Percentiles rank a stretch among this genome's conserved stretches.
These are phyloP conservation scores for Alternaria arbusti DNA, from an alignment of 2,329 filamentous ascomycete species.

Conservation along the genomic window DNA sequence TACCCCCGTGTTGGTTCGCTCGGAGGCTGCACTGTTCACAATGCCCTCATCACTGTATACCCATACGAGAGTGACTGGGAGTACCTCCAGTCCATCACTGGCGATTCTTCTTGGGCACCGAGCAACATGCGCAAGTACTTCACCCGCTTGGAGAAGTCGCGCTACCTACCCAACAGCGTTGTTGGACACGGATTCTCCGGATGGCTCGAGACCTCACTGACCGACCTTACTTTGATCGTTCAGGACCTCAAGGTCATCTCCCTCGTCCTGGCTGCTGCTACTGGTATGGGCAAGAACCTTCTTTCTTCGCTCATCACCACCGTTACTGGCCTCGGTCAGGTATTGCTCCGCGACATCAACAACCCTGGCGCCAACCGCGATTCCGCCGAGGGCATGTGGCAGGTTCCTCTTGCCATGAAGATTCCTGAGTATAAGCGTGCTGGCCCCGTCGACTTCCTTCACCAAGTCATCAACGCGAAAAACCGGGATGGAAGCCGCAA, in stretches of 20 bases:
- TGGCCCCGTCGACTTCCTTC: conserved; percentile 62
- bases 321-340: conserved; percentile 52
- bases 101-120: conserved; percentile 65
- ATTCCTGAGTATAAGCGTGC: conserved; percentile 51
- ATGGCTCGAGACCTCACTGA: conserved; percentile 61
- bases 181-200: conserved; percentile 63
- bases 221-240: conserved; percentile 58
- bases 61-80: conserved; percentile 66
- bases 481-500: conserved; percentile 58
- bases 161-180: conserved; percentile 54
- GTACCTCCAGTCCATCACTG: conserved; percentile 62
- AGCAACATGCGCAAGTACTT: conserved; percentile 66
- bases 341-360: conserved; percentile 60
- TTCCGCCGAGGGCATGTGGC: conserved; percentile 57
- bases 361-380: conserved; percentile 54
- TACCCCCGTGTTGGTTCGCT: conserved; percentile 64
- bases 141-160: conserved; percentile 58
- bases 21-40: conserved; percentile 65
- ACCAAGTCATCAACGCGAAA: conserved; percentile 55
- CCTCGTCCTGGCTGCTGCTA: conserved; percentile 58
- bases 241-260: conserved; percentile 61
- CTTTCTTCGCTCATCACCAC: conserved; percentile 46
- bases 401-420: conserved; percentile 63
- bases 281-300: conserved; percentile 54
- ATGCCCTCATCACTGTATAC: conserved; percentile 64